phyloP scores from a whole-genome alignment of 2,329 filamentous ascomycete genomes.

The Grosmannia clavigera region DNA sequence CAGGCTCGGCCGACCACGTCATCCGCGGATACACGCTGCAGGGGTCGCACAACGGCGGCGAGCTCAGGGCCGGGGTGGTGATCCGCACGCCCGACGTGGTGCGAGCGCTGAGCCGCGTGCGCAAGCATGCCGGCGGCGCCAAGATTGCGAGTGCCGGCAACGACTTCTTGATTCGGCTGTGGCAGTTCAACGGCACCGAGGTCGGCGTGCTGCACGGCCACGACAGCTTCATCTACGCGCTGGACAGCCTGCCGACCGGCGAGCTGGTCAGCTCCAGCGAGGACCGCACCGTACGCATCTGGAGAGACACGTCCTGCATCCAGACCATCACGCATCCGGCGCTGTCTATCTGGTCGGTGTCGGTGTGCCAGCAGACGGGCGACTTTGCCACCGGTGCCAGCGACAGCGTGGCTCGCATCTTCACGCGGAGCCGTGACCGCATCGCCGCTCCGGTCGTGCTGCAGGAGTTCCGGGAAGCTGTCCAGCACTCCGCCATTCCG shows the following conservation, averaged over 20 bases:
- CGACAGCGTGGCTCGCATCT: constrained; percentile 74
- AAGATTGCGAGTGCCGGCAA: constrained; percentile 95
- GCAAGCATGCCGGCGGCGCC: constrained; percentile 64
- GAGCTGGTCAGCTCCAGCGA: constrained; percentile 87
- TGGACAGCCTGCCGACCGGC: constrained; percentile 65
- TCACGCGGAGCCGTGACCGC: constrained; percentile 59
- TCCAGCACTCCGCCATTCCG: constrained; percentile 75
- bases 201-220: constrained; percentile 74
- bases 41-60: constrained; percentile 29
- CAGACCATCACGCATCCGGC: constrained; percentile 96
- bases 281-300: constrained; percentile 84
- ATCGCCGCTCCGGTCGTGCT: constrained; percentile 57
- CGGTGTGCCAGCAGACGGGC: constrained; percentile 67
- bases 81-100: constrained; percentile 69
- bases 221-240: constrained; percentile 86
- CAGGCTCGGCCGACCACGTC: constrained; percentile 81
- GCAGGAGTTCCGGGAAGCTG: constrained; percentile 65
- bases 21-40: constrained; percentile 74
- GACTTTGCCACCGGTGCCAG: constrained; percentile 93
- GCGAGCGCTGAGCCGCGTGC: constrained; percentile 73
- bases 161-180: constrained; percentile 77
- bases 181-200: constrained; percentile 67
- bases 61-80: constrained; percentile 38
- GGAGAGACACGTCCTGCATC: constrained; percentile 70
- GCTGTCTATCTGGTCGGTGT: constrained; percentile 90